These are phyloP conservation scores for Acacia melanoxylon DNA, from an alignment of 306 rosid genomes.

Conservation along the genomic window DNA sequence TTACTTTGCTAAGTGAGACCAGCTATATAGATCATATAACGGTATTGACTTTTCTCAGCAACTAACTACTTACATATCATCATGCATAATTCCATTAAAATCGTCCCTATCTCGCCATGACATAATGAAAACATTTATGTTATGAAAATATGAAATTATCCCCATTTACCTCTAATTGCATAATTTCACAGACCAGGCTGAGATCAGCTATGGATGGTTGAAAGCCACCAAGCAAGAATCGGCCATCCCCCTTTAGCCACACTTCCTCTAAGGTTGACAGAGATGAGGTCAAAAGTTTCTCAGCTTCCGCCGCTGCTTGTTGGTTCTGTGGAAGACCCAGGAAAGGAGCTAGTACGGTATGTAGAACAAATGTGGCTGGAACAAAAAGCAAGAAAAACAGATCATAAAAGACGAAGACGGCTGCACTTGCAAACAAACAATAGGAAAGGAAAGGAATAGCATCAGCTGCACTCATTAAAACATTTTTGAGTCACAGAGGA, in stretches of 20 bases:
- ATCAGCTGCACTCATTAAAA: neutral
- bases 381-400: conserved; percentile 27
- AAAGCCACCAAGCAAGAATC: conserved; percentile 67
- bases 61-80: neutral
- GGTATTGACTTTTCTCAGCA: neutral
- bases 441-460: conserved; percentile 8
- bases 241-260: conserved; percentile 72
- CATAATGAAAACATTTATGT: conserved; percentile 16
- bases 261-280: conserved; percentile 69
- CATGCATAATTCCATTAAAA: neutral
- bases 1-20: neutral
- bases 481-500: too few relatives aligned
- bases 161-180: conserved; percentile 80
- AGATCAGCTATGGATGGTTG: conserved; percentile 84
- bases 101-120: neutral
- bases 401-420: conserved; percentile 27
- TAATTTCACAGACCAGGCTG: conserved; percentile 76
- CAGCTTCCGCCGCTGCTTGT: conserved; percentile 73
- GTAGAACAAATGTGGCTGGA: conserved; percentile 53
- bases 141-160: conserved; percentile 11
- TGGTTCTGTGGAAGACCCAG: conserved; percentile 56
- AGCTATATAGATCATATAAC: neutral
- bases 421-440: conserved; percentile 18
- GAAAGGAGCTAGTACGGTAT: conserved; percentile 65
- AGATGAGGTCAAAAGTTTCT: conserved; percentile 61